Percentiles rank a stretch among this genome's conserved stretches.
These are phyloP conservation scores for Alliaria petiolata DNA, from an alignment of 345 rosid genomes.

Conservation along the genomic window DNA sequence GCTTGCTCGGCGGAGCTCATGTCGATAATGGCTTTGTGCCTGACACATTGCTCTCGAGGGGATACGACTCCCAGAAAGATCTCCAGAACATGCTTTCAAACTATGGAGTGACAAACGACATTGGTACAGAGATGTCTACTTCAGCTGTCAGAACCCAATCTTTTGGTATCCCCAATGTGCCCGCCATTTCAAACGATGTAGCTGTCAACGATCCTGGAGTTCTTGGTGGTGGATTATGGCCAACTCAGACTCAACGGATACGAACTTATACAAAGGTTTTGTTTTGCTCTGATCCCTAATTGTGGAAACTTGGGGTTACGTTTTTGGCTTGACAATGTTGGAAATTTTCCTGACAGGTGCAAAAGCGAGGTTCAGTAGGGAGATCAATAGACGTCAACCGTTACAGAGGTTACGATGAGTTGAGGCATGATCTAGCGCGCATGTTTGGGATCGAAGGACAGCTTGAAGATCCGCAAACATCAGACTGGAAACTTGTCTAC, in stretches of 20 bases:
- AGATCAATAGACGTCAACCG: constrained; percentile 95
- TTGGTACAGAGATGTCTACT: constrained; percentile 86
- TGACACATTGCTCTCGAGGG: constrained; percentile 78
- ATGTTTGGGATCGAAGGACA: constrained; percentile 98
- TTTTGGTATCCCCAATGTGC: constrained; percentile 77
- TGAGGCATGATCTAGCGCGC: constrained; percentile 82
- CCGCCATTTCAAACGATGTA: constrained; percentile 73
- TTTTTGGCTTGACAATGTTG: not conserved
- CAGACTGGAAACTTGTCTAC: constrained; percentile 94
- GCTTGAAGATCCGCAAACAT: constrained; percentile 89
- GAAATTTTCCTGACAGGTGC: constrained; percentile 49
- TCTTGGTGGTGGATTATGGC: constrained; percentile 77
- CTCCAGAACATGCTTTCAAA: constrained; percentile 85
- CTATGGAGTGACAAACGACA: constrained; percentile 76
- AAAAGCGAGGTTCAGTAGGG: constrained; percentile 96
- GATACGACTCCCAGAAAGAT: constrained; percentile 91
- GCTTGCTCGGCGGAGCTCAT: constrained; percentile 57
- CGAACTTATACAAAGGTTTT: constrained; percentile 91
- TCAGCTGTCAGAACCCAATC: constrained; percentile 90
- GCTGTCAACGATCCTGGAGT: constrained; percentile 73
- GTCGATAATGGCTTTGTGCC: constrained; percentile 62
- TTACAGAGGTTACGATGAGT: constrained; percentile 75
- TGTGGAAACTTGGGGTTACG: not conserved
- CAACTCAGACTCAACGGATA: constrained; percentile 81
- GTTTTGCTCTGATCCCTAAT: not conserved